Evolutionary conservation across 192 early-diverging fungal genomes (phyloP), one percentile per base, ranked within the genome.

Genomic region (Backusella macrospora): DNA sequence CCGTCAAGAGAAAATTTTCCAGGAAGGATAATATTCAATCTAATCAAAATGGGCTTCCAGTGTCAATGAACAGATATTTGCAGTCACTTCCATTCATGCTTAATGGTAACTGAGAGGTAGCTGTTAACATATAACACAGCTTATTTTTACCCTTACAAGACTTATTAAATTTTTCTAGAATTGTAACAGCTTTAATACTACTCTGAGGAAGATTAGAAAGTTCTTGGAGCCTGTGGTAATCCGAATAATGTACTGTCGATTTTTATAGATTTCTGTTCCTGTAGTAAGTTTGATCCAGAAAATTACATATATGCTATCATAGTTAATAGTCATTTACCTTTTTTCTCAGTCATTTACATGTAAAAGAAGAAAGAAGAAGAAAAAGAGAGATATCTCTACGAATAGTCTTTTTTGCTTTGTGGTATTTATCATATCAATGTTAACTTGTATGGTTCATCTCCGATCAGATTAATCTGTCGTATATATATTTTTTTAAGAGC

Each of bases 131-230:
- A 70, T 99, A 96, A 78, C 97, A 98, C 9, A 98, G 73, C 76
- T 99, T 96, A 68, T 92, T 97, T 83, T 99, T 99, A 71, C 97
- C 97, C 4, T 96, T 99, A 44, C 96, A 82, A 76, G 98, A 98
- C 81, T 99, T 96, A 26, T 96, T 96, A 91, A 98, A 99, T 4
- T 98, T 84, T 79, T 99, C 96, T 21, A 96, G 97, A 44, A 99
- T 98, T 4, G 93, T 86, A 2, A 96, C 96, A 3, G 97, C 96
- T 74, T 99, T 96, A 45, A 99, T 91, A n/a, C 97, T 96, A 66
- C 92, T 95, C 42, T 95, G 96, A 1, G 98, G 83, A 18, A 96
- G 78, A 75, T 93, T 93, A 85, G 98, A 95, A 15, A 99, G 82
- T 62, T 96, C 95, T 23, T 93, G 0, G 95, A 95, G 0, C 97